Evolutionary conservation across 441 rosid species (phyloP).

Genomic region (Kokia cookei): DNA sequence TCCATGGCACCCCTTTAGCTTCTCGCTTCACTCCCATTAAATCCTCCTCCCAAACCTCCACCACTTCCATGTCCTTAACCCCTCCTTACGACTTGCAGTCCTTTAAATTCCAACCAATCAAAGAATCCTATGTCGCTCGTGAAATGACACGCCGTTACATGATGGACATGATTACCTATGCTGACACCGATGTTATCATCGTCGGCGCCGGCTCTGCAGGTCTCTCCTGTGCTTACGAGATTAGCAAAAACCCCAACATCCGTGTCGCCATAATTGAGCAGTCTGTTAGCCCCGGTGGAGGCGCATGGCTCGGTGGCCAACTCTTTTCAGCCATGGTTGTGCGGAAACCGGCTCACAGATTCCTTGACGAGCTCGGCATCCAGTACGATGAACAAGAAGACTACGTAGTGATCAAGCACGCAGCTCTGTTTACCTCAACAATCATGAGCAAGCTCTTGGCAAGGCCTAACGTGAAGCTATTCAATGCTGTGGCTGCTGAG

Average conservation of each 20-base stretch:
- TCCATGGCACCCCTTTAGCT: slow-evolving; percentile 15
- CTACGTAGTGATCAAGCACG: background rate
- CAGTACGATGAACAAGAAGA: background rate
- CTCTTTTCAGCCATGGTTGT: background rate
- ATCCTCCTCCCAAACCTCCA: background rate
- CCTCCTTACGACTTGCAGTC: background rate
- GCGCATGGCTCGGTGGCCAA: background rate
- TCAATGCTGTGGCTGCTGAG: background rate
- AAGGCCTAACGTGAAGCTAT: background rate
- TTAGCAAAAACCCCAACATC: background rate
- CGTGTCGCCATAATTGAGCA: background rate
- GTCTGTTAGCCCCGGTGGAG: background rate
- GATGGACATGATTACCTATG: background rate
- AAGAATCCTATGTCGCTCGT: background rate
- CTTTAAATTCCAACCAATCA: background rate
- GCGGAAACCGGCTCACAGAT: background rate
- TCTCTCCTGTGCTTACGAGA: background rate
- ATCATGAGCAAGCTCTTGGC: background rate
- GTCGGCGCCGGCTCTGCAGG: background rate
- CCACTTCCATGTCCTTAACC: background rate
- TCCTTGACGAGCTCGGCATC: background rate
- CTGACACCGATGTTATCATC: background rate
- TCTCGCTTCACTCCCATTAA: slow-evolving; percentile 12
- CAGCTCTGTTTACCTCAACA: background rate
- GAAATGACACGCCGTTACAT: background rate